Evolutionary conservation across 179 eudicot genomes (phyloP), one percentile per base, ranked within the genome.

Genomic region (Vitellaria paradoxa): DNA sequence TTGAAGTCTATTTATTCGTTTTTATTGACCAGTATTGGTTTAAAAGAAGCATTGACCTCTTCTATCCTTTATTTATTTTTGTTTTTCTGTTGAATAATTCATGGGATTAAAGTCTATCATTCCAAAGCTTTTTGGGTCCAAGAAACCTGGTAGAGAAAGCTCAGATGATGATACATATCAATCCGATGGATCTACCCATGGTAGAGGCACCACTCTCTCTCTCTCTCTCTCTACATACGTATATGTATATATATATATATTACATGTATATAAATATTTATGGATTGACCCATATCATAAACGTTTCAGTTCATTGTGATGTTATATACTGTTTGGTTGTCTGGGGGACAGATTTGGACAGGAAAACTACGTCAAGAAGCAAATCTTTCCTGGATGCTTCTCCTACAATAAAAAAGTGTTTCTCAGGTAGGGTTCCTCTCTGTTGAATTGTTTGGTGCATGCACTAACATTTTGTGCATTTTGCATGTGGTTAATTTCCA

Each of bases 51-150:
- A 15, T 60, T 15, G 9, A 3, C 4, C 9, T 18, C 4, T 65
- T 4, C 9, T 50, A 18, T 13, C 10, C 17, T 68, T 63, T 26
- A 59, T 21, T 9, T 21, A 9, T 45, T 64, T 75, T 14, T n/a
- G 12, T 8, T 69, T 71, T 52, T 45, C 1, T 70, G 26, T 21
- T 26, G 0, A 5, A 55, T 21, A 13, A 26, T 52, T 53, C 17
- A 20, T 65, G 52, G 72, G 50, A 68, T 75, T 52, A 69, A 26
- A 82, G 86, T 77, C 88, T 53, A 77, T 83, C 70, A 79, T 87
- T 50, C 89, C 89, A 21, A 87, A 77, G 83, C 63, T 87, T 63
- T 85, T 85, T 68, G 74, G 80, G 52, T 79, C 84, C 15, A 86
- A 82, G 79, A n/a, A 21, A 71, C 78, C 52, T 47, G 68, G 74